These are phyloP conservation scores for Scytalidium lignicola DNA, from an alignment of 2,329 filamentous ascomycete species.

Conservation along the genomic window DNA sequence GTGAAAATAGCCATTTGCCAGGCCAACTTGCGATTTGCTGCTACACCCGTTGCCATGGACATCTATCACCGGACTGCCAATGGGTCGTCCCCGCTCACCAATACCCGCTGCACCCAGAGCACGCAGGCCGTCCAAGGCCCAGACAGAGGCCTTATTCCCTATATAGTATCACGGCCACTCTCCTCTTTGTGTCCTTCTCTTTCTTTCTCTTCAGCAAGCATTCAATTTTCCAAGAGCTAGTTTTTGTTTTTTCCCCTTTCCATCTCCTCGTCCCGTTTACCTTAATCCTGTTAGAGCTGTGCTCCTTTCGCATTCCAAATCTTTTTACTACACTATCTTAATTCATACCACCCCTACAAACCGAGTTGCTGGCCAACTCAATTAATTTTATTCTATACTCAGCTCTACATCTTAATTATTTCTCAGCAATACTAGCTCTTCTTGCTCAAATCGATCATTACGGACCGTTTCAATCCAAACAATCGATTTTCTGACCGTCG, in stretches of 20 bases:
- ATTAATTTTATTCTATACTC: slow-evolving; percentile 53
- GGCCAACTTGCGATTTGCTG: neutral
- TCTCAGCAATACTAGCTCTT: slow-evolving; percentile 27
- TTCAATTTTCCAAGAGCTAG: slow-evolving; percentile 47
- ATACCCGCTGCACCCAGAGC: neutral
- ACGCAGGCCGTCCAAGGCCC: neutral
- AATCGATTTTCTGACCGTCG: neutral
- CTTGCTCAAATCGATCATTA: slow-evolving; percentile 33
- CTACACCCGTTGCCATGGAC: neutral
- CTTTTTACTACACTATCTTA: slow-evolving; percentile 30
- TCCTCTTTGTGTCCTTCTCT: slow-evolving; percentile 12
- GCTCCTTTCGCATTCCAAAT: slow-evolving; percentile 20
- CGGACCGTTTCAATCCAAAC: slow-evolving; percentile 29
- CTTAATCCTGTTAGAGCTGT: slow-evolving; percentile 46
- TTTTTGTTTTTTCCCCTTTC: slow-evolving; percentile 45
- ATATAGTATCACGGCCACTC: neutral
- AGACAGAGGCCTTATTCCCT: neutral
- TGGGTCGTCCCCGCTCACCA: neutral
- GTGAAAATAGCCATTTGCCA: too few species aligned
- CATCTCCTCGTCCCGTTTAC: slow-evolving; percentile 33
- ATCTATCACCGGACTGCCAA: neutral
- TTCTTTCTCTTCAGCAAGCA: slow-evolving; percentile 59
- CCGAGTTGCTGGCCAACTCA: slow-evolving; percentile 47
- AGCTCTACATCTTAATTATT: slow-evolving; percentile 13
- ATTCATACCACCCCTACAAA: slow-evolving; percentile 29